phyloP scores from a whole-genome alignment of 2,329 filamentous ascomycete species.

The Fusarium gaditjirri region DNA sequence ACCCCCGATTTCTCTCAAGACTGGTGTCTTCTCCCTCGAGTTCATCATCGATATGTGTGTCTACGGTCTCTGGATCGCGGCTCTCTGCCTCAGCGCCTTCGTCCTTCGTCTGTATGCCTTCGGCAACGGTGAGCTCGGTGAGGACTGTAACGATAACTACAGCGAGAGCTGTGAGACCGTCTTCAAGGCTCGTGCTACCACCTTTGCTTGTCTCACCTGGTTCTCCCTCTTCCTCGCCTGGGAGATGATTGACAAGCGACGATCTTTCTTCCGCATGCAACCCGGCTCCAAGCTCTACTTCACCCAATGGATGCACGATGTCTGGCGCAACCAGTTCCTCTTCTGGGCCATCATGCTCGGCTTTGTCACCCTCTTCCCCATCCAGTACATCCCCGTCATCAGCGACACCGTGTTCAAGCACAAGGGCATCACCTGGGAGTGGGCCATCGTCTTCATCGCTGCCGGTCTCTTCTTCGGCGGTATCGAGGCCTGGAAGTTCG shows the following conservation, averaged over 20 bases:
- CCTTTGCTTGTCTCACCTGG: slow-evolving; percentile 80
- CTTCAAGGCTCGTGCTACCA: slow-evolving; percentile 77
- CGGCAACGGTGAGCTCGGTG: slow-evolving; percentile 68
- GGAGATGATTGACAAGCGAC: slow-evolving; percentile 79
- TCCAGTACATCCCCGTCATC: slow-evolving; percentile 69
- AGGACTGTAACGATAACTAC: slow-evolving; percentile 69
- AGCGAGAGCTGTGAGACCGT: slow-evolving; percentile 67
- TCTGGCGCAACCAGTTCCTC: slow-evolving; percentile 79
- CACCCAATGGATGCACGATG: slow-evolving; percentile 73
- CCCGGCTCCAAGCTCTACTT: slow-evolving; percentile 68
- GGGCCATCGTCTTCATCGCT: slow-evolving; percentile 67
- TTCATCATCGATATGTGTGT: slow-evolving; percentile 74
- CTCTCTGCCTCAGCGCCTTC: slow-evolving; percentile 71
- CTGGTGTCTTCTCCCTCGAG: slow-evolving; percentile 74
- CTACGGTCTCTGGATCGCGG: slow-evolving; percentile 76
- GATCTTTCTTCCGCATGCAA: slow-evolving; percentile 80
- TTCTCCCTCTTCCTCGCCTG: slow-evolving; percentile 80
- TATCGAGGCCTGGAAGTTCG: slow-evolving; percentile 69
- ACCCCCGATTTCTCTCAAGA: slow-evolving; percentile 70
- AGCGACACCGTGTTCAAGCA: slow-evolving; percentile 70
- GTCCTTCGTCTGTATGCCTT: slow-evolving; percentile 72
- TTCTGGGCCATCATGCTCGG: slow-evolving; percentile 70
- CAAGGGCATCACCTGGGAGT: slow-evolving; percentile 70
- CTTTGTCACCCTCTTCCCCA: slow-evolving; percentile 60
- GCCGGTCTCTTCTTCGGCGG: slow-evolving; percentile 67